A percentile compares a stretch with the other conserved stretches of the same genome.
phyloP scores from a whole-genome alignment of 306 rosid species.

The Castanospermum australe region DNA sequence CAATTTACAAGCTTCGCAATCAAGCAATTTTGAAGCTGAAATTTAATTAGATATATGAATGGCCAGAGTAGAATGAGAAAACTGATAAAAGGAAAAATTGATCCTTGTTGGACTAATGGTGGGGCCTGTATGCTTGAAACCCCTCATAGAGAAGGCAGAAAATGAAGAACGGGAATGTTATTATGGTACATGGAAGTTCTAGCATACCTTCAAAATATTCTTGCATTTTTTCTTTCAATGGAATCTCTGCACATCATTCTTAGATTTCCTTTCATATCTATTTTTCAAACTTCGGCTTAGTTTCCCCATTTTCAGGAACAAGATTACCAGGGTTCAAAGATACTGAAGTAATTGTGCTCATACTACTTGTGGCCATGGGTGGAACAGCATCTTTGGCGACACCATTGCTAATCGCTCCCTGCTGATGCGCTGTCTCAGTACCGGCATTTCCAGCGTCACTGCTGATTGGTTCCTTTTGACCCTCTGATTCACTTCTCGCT shows the following conservation, averaged over 20 bases:
- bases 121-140: conserved; percentile 36
- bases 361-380: conserved; percentile 35
- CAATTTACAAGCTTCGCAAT: conserved; percentile 60
- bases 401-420: conserved; percentile 49
- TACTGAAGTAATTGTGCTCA: conserved; percentile 43
- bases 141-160: conserved; percentile 34
- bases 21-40: conserved; percentile 50
- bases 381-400: conserved; percentile 44
- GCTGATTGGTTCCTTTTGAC: conserved; percentile 48
- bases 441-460: conserved; percentile 48
- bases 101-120: conserved; percentile 39
- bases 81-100: conserved; percentile 26
- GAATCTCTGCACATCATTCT: conserved; percentile 38
- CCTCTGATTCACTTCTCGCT: conserved; percentile 64
- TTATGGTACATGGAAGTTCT: conserved; percentile 27
- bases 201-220: conserved; percentile 28
- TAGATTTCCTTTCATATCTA: conserved; percentile 37
- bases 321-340: conserved; percentile 32
- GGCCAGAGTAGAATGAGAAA: conserved; percentile 34
- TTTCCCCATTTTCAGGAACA: conserved; percentile 56
- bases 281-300: conserved; percentile 45
- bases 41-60: conserved; percentile 53
- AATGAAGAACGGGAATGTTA: conserved; percentile 25
- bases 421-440: conserved; percentile 40
- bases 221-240: conserved; percentile 11